Percentiles rank a stretch among this genome's conserved stretches.
phyloP scores from a whole-genome alignment of 2,329 filamentous ascomycete species.

The Karstenula rhodostoma region DNA sequence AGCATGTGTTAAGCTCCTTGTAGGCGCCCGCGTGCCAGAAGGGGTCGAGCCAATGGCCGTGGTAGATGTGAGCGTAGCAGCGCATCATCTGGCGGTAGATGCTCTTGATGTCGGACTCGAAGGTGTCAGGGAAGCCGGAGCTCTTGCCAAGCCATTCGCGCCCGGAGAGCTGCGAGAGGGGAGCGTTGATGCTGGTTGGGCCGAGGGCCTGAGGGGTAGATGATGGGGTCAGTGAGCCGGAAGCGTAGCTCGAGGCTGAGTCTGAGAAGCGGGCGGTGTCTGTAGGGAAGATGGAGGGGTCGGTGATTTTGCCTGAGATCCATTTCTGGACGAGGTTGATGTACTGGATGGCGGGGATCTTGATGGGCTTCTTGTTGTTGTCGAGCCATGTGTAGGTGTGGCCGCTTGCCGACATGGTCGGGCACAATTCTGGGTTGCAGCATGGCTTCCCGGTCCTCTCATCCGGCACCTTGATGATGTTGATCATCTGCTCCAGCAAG shows the following conservation, averaged over 20 bases:
- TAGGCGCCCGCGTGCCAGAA: slow-evolving; percentile 59
- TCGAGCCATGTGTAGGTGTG: slow-evolving; percentile 98
- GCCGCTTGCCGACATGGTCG: slow-evolving; percentile 92
- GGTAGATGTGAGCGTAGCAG: slow-evolving; percentile 63
- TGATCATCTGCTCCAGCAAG: slow-evolving; percentile 86
- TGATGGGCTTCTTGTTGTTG: slow-evolving; percentile 83
- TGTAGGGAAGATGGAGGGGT: slow-evolving; percentile 88
- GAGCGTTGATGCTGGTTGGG: slow-evolving; percentile 57
- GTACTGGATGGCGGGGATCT: slow-evolving; percentile 91
- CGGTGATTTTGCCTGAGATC: slow-evolving; percentile 95
- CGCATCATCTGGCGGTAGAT: slow-evolving; percentile 65
- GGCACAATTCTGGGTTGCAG: slow-evolving; percentile 84
- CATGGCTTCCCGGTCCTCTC: slow-evolving; percentile 76
- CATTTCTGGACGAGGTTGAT: slow-evolving; percentile 96
- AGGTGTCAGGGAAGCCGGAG: slow-evolving; percentile 69
- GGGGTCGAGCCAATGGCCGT: slow-evolving; percentile 59
- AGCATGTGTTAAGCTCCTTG: slow-evolving; percentile 63
- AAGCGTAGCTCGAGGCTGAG: slow-evolving; percentile 62
- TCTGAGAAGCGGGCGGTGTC: slow-evolving; percentile 73
- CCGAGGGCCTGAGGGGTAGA: slow-evolving; percentile 55
- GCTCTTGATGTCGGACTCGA: slow-evolving; percentile 78
- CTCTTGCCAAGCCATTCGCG: slow-evolving; percentile 88
- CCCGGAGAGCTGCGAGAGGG: slow-evolving; percentile 70
- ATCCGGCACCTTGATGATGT: slow-evolving; percentile 86
- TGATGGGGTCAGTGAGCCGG: slow-evolving; percentile 59